Evolutionary conservation across 352 stramenopile genomes (phyloP).

Genomic region (Pythium utonaiense): DNA sequence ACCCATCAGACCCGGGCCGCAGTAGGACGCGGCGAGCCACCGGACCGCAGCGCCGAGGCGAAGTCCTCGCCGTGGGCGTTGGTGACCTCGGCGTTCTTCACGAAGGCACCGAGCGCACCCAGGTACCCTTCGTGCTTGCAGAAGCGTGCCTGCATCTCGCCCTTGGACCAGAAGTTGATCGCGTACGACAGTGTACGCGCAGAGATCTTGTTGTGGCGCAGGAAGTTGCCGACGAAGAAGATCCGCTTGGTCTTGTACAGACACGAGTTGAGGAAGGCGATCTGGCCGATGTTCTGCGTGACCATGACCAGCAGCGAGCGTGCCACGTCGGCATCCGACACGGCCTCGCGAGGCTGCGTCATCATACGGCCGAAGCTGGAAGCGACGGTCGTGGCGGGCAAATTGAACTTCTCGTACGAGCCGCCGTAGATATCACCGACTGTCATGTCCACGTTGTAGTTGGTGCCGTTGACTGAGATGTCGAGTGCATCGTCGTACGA

Average conservation of each 20-base stretch:
- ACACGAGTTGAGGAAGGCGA: conserved; percentile 98
- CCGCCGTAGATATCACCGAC: conserved; percentile 99
- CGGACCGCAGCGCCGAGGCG: conserved; percentile 33
- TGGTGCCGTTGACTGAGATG: conserved; percentile 72
- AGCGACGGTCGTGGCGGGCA: conserved; percentile 90
- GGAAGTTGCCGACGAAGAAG: conserved; percentile 97
- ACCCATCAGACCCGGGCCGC: neutral
- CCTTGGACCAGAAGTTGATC: conserved; percentile 99
- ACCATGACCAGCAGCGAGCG: conserved; percentile 98
- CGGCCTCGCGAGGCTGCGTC: conserved; percentile 44
- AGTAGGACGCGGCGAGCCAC: conserved; percentile 12
- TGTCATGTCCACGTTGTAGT: conserved; percentile 94
- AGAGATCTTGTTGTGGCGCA: conserved; percentile 97
- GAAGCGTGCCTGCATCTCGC: conserved; percentile 90
- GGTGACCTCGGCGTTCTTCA: conserved; percentile 79
- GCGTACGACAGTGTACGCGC: conserved; percentile 90
- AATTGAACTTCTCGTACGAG: conserved; percentile 93
- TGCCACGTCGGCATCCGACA: conserved; percentile 95
- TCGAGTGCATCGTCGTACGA: conserved; percentile 86
- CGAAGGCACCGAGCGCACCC: conserved; percentile 96
- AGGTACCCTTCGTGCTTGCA: conserved; percentile 98
- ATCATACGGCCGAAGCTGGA: conserved; percentile 96
- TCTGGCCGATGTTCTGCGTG: conserved; percentile 97
- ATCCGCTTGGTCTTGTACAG: conserved; percentile 96
- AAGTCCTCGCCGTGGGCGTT: conserved; percentile 70